These are phyloP conservation scores for Plectosphaerella cucumerina DNA, from an alignment of 2,329 filamentous ascomycete species.

Conservation along the genomic window DNA sequence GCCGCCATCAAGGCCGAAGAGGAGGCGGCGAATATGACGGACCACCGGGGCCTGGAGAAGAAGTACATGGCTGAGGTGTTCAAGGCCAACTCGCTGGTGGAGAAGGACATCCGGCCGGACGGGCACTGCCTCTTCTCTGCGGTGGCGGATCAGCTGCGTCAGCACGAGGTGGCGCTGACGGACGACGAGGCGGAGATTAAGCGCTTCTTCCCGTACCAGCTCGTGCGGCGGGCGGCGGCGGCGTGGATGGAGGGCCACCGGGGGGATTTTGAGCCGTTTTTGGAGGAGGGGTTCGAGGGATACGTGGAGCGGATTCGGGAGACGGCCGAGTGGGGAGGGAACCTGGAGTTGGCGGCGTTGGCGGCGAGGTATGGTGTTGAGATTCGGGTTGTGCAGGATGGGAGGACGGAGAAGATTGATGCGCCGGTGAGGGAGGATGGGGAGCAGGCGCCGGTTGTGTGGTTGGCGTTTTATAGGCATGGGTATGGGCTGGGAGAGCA, in stretches of 20 bases:
- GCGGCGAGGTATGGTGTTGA: constrained; percentile 74
- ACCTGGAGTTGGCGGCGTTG: constrained; percentile 83
- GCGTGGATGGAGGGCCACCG: constrained; percentile 69
- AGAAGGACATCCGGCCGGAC: constrained; percentile 81
- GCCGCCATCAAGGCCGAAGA: constrained; percentile 62
- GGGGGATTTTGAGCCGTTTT: constrained; percentile 81
- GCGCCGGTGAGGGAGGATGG: constrained; percentile 35
- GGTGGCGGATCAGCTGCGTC: constrained; percentile 75
- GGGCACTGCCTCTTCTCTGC: constrained; percentile 95
- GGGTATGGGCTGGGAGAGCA: constrained; percentile 94
- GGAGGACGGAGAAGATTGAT: constrained; percentile 71
- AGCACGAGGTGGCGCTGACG: constrained; percentile 41
- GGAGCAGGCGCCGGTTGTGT: constrained; percentile 48
- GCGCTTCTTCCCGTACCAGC: constrained; percentile 49
- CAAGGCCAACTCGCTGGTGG: constrained; percentile 56
- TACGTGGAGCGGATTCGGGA: constrained; percentile 76
- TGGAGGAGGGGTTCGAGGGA: constrained; percentile 71
- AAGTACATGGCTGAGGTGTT: constrained; percentile 67
- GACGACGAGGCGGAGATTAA: constrained; percentile 5
- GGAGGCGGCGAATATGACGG: constrained; percentile 71
- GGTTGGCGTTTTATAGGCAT: constrained; percentile 94
- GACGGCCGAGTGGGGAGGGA: constrained; percentile 94
- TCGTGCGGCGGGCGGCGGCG: constrained; percentile 67
- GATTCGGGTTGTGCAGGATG: constrained; percentile 84
- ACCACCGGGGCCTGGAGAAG: constrained; percentile 68